Evolutionary conservation across 768 basidiomycete genomes (phyloP), one percentile per base, ranked within the genome.

Genomic region (Auriscalpium vulgare): DNA sequence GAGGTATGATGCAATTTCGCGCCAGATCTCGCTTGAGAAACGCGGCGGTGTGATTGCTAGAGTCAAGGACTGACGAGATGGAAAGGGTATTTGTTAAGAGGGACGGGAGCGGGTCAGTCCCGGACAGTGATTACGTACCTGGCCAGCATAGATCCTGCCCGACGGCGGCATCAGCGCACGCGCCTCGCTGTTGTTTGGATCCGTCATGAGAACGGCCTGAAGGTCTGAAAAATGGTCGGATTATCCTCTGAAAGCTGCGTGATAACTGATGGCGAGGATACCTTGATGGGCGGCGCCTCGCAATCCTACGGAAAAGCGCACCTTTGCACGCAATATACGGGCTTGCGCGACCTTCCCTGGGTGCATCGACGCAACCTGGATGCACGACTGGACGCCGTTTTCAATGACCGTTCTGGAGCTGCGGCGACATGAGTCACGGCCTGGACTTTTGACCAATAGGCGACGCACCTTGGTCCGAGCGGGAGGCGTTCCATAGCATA

Each of bases 401-500:
- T 88, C 86, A 70, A 87, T 79, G 63, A 81, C 74, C 8, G 77
- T 77, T 70, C 80, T 80, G 68, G 78, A 81, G 50, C 78, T 80
- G 59, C 17, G 40, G 40, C 40, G 57, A 34, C 47, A 21, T 40
- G 23, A 14, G 14, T 37, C 43, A 10, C 47, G 53, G 50, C 46
- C 50, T 53, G 34, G 36, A 51, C 37, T 49, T 13, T 13, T 13
- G 17, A 16, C 21, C 45, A 29, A n/a, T 23, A 19, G 56, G 14
- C 36, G 52, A 51, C n/a, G 45, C 40, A 69, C 56, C 66, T 87
- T 84, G 84, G 78, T 56, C 91, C 84, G 48, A 78, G 74, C 51
- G 85, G 82, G 58, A 95, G 80, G 63, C 85, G 86, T 60, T 85
- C 83, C 78, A 93, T 83, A 16, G 90, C 91, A 61, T 88, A 83